Conservation (phyloP, 345 rosid species). For the Boechera stricta region DNA sequence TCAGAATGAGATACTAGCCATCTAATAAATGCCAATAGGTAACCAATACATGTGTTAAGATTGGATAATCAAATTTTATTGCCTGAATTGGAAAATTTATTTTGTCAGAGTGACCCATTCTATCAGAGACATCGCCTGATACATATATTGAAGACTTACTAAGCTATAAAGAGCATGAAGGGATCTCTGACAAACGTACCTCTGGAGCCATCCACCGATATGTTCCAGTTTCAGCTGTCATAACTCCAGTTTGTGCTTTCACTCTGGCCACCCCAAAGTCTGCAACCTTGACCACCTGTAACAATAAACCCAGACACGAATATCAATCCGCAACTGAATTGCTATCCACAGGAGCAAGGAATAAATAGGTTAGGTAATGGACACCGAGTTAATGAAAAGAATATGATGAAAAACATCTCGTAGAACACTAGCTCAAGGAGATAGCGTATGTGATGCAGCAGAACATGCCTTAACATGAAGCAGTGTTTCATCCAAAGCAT, state of each 20-base stretch:
- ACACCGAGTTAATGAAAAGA: background rate
- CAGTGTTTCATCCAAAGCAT: slow-evolving; percentile 17
- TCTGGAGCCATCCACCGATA: slow-evolving; percentile 99
- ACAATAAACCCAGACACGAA: slow-evolving; percentile 18
- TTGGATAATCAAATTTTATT: too few relatives aligned
- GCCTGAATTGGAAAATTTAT: too few relatives aligned
- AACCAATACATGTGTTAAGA: background rate
- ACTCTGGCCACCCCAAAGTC: slow-evolving; percentile 99
- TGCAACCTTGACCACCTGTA: slow-evolving; percentile 96
- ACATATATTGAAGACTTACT: background rate
- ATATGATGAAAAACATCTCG: slow-evolving; percentile 13
- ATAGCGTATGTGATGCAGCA: slow-evolving; percentile 15
- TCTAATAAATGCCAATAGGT: slow-evolving; percentile 5
- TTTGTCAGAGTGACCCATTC: background rate
- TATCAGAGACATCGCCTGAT: background rate
- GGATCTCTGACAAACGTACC: slow-evolving; percentile 50
- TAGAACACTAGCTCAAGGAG: background rate
- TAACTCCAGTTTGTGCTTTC: slow-evolving; percentile 90
- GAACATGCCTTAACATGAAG: slow-evolving; percentile 2
- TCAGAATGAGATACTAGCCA: slow-evolving; percentile 42
- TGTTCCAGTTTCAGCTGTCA: slow-evolving; percentile 99
- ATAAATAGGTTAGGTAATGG: background rate
- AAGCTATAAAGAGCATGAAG: background rate
- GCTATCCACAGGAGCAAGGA: background rate
- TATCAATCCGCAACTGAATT: slow-evolving; percentile 7